These are phyloP conservation scores for Colletotrichum plurivorum DNA, from an alignment of 2,329 filamentous ascomycete species.

Conservation along the genomic window DNA sequence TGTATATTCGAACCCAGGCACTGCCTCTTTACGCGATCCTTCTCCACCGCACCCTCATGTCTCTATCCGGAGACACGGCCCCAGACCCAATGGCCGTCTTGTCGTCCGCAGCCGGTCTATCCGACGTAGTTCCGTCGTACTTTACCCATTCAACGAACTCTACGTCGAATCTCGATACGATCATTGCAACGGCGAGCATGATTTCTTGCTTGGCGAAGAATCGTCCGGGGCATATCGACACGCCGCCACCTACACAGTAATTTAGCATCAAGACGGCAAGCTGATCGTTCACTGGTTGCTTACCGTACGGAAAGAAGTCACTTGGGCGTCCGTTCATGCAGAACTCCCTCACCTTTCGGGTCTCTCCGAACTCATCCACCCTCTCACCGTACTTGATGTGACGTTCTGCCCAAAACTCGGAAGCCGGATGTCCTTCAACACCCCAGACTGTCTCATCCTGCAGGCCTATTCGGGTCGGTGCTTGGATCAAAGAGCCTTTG, in stretches of 20 bases:
- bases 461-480: background rate
- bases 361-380: background rate
- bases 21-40: background rate
- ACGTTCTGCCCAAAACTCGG: conserved; percentile 39
- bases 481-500: background rate
- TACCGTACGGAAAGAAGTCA: background rate
- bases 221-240: conserved; percentile 54
- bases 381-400: conserved; percentile 24
- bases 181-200: conserved; percentile 49
- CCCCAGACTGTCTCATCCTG: conserved; percentile 35
- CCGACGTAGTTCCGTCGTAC: conserved; percentile 4
- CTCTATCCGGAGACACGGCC: conserved; percentile 29
- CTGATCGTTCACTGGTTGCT: background rate
- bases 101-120: conserved; percentile 3
- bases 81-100: conserved; percentile 19
- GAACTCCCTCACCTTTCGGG: background rate
- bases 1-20: too few species aligned
- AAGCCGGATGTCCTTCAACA: conserved; percentile 20
- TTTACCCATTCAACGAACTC: conserved; percentile 44
- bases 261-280: background rate
- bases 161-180: conserved; percentile 49
- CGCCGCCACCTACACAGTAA: conserved; percentile 47
- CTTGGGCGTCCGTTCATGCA: background rate
- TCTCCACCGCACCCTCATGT: conserved; percentile 16
- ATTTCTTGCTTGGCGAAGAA: conserved; percentile 58